These are phyloP conservation scores for Lolium rigidum DNA, from an alignment of 176 grass and related monocot species.

Conservation along the genomic window DNA sequence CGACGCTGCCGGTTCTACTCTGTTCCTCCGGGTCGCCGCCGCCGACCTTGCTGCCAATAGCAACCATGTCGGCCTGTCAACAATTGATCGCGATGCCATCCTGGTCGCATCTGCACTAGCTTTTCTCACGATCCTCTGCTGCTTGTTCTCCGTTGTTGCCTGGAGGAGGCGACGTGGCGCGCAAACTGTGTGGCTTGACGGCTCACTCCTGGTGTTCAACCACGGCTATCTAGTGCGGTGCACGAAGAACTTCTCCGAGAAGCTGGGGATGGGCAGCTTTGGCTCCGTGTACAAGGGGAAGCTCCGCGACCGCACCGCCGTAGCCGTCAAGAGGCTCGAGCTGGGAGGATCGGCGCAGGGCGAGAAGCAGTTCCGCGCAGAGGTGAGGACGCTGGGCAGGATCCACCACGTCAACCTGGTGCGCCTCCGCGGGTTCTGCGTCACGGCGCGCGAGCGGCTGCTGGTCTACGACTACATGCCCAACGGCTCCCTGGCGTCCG, in stretches of 20 bases:
- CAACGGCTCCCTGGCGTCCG: constrained; percentile 30
- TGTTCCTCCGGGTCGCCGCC: constrained; percentile 45
- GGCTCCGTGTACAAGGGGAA: neutral
- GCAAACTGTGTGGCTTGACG: too few species aligned
- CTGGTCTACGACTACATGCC: too few species aligned
- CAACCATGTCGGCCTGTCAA: neutral
- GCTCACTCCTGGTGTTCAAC: too few species aligned
- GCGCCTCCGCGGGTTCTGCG: constrained; percentile 54
- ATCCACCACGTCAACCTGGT: constrained; percentile 55
- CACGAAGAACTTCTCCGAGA: too few species aligned
- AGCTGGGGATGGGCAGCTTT: too few species aligned
- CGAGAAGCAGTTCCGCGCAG: constrained; percentile 54
- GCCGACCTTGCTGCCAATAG: constrained; percentile 23
- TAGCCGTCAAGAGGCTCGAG: constrained; percentile 55
- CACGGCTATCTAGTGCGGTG: too few species aligned
- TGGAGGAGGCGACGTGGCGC: too few species aligned
- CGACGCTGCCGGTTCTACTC: neutral
- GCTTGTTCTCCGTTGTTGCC: too few species aligned
- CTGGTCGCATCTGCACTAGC: neutral
- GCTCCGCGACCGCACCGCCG: constrained; percentile 36
- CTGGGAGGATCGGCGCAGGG: constrained; percentile 42
- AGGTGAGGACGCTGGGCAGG: constrained; percentile 11
- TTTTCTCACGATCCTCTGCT: too few species aligned
- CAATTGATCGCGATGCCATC: neutral
- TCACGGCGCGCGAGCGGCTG: neutral